These are phyloP conservation scores for Hypholoma fasciculare DNA, from an alignment of 768 basidiomycete genomes.

Conservation along the genomic window DNA sequence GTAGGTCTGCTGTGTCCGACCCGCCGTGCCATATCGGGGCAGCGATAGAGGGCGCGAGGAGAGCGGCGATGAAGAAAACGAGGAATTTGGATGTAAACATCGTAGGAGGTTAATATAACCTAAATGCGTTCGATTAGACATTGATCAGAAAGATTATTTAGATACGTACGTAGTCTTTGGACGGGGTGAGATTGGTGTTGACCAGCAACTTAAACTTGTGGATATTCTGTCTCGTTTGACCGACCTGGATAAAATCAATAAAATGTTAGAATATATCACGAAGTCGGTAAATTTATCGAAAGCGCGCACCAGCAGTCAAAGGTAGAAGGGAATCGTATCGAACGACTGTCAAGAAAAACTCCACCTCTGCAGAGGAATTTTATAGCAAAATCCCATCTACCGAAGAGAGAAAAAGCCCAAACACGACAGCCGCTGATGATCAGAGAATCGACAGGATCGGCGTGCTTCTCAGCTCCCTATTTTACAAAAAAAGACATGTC, in stretches of 20 bases:
- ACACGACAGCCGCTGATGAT: neutral
- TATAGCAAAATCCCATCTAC: neutral
- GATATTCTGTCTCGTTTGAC: neutral
- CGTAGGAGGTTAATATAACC: no score
- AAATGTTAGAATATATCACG: neutral
- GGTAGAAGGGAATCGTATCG: neutral
- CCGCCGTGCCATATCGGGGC: no score
- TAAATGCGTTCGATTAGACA: neutral
- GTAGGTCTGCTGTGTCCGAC: neutral
- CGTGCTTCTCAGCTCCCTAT: no score
- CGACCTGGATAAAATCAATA: no score
- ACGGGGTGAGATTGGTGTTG: neutral
- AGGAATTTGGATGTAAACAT: no score
- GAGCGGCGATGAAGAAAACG: no score
- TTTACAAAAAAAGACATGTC: no score
- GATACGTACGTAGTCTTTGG: neutral
- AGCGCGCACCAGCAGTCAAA: neutral
- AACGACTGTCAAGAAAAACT: neutral
- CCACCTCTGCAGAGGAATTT: neutral
- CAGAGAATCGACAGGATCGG: neutral
- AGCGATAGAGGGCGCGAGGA: no score
- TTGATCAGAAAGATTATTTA: neutral
- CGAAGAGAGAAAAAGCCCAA: neutral
- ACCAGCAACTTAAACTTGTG: neutral
- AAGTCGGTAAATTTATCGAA: neutral